Evolutionary conservation across 305 asterid genomes (phyloP), one percentile per base, ranked within the genome.

Genomic region (Euphrasia arctica): DNA sequence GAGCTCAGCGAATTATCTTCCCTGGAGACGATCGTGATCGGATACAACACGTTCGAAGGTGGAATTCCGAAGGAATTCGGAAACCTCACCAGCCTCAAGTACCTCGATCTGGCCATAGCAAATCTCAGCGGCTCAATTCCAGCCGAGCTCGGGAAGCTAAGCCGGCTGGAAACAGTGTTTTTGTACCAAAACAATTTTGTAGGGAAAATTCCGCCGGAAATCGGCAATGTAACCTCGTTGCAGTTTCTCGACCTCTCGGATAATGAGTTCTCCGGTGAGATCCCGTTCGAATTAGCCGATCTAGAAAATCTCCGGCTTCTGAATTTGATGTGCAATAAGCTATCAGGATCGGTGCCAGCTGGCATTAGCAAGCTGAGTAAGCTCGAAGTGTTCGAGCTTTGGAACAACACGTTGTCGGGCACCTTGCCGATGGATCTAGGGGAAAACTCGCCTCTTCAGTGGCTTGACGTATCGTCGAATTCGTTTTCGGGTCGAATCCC

Each of bases 321-420:
- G 85, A 85, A 87, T 75, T 74, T 91, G 75, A 87, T 91, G 97
- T 71, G 82, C 34, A 91, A 91, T 72, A 70, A 62, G 58, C 62
- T 91, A 39, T 78, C 89, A 1, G 95, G 97, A 22, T 66, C 82
- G 2, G 76, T 83, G 25, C 97, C 98, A 4, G 15, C 77, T 34
- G 74, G 70, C 62, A 71, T 91, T 47, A 79, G 74, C 56, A 74
- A 72, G 49, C 73, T 85, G 80, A 57, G 78, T 58, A 78, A 72
- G 9, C 77, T 89, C 1, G 64, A 75, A 54, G 95, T 87, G 4
- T 74, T 91, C 48, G 95, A 89, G 79, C 83, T 91, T 8, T 91
- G 98, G 98, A 87, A 91, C 74, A 91, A 91, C 74, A 71, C 87
- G 2, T 75, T 91, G 15, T 75, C 92, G 1, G 98, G 97, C 18